Conservation (phyloP, 2,329 filamentous ascomycete genomes). For the Alternaria sp. region DNA sequence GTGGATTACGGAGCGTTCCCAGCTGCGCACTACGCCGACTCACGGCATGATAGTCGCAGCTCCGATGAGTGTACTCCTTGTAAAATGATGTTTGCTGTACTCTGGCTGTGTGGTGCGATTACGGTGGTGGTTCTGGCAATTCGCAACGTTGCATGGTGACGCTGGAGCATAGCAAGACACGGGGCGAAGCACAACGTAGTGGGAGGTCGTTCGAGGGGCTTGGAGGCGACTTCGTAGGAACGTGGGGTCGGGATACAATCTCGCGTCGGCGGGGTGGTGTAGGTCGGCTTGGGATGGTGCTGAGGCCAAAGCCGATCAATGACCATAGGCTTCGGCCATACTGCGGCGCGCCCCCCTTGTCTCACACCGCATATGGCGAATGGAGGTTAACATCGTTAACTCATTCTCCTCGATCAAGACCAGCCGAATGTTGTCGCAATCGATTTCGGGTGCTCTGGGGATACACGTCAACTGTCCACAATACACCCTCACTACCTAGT, state of each 20-base stretch:
- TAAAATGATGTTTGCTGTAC: neutral
- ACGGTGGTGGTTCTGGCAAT: neutral
- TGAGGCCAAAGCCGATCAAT: neutral
- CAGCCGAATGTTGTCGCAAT: too few species aligned
- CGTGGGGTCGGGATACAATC: neutral
- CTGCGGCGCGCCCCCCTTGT: fast-evolving
- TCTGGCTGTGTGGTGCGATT: neutral
- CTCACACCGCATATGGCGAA: neutral
- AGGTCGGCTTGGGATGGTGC: neutral
- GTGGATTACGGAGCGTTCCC: neutral
- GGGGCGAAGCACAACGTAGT: too few species aligned
- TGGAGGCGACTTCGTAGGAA: too few species aligned
- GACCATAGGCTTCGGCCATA: too few species aligned
- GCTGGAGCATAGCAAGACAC: fast-evolving
- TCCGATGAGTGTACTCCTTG: neutral
- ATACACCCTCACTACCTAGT: too few species aligned
- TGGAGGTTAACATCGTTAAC: too few species aligned
- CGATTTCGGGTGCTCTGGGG: too few species aligned
- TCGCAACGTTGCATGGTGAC: neutral
- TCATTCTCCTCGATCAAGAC: too few species aligned
- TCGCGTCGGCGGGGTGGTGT: neutral
- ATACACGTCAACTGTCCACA: too few species aligned
- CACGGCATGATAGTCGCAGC: fast-evolving
- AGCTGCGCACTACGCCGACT: neutral
- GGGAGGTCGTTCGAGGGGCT: too few species aligned